Evolutionary conservation across 2,329 filamentous ascomycete genomes (phyloP).

Genomic region (Fusarium sp.): DNA sequence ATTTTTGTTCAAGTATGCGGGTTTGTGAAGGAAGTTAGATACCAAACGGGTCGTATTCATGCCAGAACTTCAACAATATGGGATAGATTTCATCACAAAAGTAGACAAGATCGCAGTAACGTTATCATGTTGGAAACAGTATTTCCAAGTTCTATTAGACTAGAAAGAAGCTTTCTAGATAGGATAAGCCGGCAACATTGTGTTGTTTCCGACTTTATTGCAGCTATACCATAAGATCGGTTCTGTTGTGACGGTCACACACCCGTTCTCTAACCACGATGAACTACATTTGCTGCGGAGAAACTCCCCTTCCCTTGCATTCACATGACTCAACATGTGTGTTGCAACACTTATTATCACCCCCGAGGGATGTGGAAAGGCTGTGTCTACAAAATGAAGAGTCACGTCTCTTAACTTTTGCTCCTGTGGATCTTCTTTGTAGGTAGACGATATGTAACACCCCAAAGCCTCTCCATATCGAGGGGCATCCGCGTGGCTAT

Average conservation of each 20-base stretch:
- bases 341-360: accelerated
- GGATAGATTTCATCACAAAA: neutral
- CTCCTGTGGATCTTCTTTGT: neutral
- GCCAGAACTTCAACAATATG: too few relatives aligned
- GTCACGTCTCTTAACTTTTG: neutral
- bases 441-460: conserved; percentile 6
- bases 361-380: neutral
- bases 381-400: neutral
- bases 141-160: neutral
- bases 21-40: neutral
- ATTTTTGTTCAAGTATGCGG: neutral
- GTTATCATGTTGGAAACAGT: neutral
- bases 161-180: neutral
- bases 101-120: neutral
- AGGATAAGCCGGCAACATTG: neutral
- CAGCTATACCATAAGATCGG: neutral
- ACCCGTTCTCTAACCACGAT: neutral
- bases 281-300: neutral
- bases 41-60: neutral
- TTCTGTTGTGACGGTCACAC: neutral
- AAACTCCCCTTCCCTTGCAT: neutral
- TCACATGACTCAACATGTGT: neutral
- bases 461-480: neutral
- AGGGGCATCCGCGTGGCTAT: neutral
- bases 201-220: neutral